Evolutionary conservation across 2,329 filamentous ascomycete species (phyloP).

Genomic region (Hypoxylon sp.): DNA sequence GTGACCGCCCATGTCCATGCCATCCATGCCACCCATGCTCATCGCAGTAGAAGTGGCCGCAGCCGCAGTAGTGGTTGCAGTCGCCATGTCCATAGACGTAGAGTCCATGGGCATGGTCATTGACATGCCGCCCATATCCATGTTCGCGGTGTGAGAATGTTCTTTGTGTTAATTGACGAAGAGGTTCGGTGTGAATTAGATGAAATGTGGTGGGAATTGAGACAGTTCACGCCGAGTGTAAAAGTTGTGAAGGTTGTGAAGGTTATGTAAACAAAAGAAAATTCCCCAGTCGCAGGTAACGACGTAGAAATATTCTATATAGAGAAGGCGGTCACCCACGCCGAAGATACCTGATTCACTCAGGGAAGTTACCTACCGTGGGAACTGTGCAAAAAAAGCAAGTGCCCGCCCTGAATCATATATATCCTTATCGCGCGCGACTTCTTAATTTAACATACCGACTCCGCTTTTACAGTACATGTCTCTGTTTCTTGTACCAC

Average conservation of each 20-base stretch:
- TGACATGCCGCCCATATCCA: slow-evolving; percentile 16
- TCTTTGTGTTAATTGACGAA: neutral
- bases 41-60: slow-evolving; percentile 22
- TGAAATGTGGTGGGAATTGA: neutral
- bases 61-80: slow-evolving; percentile 31
- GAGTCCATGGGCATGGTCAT: neutral
- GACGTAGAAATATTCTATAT: neutral
- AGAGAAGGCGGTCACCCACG: neutral
- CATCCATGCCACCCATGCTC: slow-evolving; percentile 47
- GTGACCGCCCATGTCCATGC: slow-evolving; percentile 50
- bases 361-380: neutral
- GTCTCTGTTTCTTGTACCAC: slow-evolving; percentile 11
- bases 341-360: neutral
- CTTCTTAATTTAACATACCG: neutral
- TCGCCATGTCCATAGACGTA: slow-evolving; percentile 39
- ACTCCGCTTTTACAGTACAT: neutral
- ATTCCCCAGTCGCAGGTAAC: neutral
- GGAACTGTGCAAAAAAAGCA: neutral
- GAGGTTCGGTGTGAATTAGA: neutral
- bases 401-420: neutral
- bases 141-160: slow-evolving; percentile 5
- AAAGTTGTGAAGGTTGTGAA: neutral
- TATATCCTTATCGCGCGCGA: slow-evolving; percentile 3
- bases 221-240: neutral
- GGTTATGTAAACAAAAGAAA: slow-evolving; percentile 3